A percentile compares a stretch with the other conserved stretches of the same genome.
Evolutionary conservation across 108 stramenopile genomes (phyloP).

Genomic region (Conticribra guillardii): DNA sequence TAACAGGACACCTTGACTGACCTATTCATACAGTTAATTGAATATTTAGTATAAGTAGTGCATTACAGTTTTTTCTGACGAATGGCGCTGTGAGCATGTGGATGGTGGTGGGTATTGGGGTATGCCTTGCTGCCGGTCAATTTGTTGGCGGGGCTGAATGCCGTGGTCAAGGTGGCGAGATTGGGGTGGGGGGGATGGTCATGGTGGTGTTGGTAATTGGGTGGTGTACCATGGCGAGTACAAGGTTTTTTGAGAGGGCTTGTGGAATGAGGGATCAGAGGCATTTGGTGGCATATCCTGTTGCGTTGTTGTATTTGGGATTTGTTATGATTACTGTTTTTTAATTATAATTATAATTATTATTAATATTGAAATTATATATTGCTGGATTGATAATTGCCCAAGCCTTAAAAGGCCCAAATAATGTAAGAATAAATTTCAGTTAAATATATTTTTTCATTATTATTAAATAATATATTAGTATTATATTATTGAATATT

Average conservation of each 20-base stretch:
- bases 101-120: constrained; percentile 93
- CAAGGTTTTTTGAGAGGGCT: constrained; percentile 93
- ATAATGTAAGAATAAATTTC: too few relatives aligned
- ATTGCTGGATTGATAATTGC: too few relatives aligned
- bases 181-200: constrained; percentile 71
- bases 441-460: too few relatives aligned
- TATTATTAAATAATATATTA: too few relatives aligned
- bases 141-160: constrained; percentile 88
- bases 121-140: constrained; percentile 98
- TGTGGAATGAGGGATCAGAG: constrained; percentile 94
- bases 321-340: constrained; percentile 99
- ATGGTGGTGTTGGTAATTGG: constrained; percentile 82
- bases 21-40: too few relatives aligned
- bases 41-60: too few relatives aligned
- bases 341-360: too few relatives aligned
- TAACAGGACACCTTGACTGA: too few relatives aligned
- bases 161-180: constrained; percentile 72
- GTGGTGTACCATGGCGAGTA: constrained; percentile 93
- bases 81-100: constrained; percentile 74
- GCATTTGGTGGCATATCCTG: constrained; percentile 97
- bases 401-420: too few relatives aligned
- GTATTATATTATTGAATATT: too few relatives aligned
- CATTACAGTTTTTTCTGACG: too few relatives aligned
- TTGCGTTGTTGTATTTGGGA: constrained; percentile 93
- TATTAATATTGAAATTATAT: too few relatives aligned